Percentiles rank a stretch among this genome's conserved stretches.
These are phyloP conservation scores for Microcos paniculata DNA, from an alignment of 345 rosid species.

Conservation along the genomic window DNA sequence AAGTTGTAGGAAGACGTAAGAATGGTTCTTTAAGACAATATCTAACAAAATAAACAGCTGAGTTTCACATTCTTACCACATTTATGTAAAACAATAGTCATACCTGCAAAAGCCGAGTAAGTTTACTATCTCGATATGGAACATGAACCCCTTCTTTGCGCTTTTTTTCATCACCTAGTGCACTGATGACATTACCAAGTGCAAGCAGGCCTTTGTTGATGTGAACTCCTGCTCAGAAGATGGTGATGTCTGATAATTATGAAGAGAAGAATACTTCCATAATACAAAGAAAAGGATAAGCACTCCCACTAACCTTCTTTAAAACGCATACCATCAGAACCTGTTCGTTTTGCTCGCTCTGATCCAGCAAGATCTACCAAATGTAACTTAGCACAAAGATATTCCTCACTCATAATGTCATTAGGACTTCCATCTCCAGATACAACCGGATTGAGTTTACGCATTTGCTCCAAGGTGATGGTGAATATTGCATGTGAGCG, in stretches of 20 bases:
- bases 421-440: constrained; percentile 50
- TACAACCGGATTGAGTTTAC: constrained; percentile 57
- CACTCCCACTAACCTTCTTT: constrained; percentile 74
- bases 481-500: constrained; percentile 99
- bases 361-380: constrained; percentile 99
- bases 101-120: constrained; percentile 97
- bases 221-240: constrained; percentile 74
- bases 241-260: constrained; percentile 19
- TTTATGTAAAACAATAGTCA: background rate
- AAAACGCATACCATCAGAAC: constrained; percentile 94
- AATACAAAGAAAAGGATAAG: background rate
- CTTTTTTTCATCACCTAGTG: constrained; percentile 97
- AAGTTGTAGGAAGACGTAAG: background rate
- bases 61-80: background rate
- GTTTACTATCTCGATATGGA: constrained; percentile 98
- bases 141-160: constrained; percentile 93
- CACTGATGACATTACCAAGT: constrained; percentile 98
- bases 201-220: constrained; percentile 98
- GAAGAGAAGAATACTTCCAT: constrained; percentile 20
- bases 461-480: constrained; percentile 95
- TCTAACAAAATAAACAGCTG: background rate
- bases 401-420: constrained; percentile 79
- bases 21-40: background rate
- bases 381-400: constrained; percentile 96
- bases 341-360: constrained; percentile 96